Conservation (phyloP, 2,329 filamentous ascomycete genomes). For the Mycosphaerella sp. region DNA sequence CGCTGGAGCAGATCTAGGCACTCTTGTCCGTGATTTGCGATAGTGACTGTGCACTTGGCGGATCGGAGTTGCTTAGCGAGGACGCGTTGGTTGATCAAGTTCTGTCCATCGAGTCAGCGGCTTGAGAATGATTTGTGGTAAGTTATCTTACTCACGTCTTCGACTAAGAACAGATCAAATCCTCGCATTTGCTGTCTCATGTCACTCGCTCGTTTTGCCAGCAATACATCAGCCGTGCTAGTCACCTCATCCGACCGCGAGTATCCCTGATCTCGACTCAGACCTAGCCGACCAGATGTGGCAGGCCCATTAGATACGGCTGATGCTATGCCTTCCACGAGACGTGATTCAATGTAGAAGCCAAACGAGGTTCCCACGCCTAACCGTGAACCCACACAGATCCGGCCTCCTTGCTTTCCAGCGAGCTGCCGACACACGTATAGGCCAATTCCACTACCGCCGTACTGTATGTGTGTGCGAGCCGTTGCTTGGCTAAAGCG, state of each 20-base stretch:
- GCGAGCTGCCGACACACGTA: conserved; percentile 64
- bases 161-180: neutral
- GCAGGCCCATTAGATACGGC: neutral
- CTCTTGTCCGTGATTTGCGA: conserved; percentile 25
- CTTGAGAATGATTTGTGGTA: neutral
- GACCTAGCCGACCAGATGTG: neutral
- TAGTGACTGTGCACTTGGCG: conserved; percentile 20
- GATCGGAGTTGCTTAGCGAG: conserved; percentile 19
- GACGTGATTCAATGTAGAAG: conserved; percentile 53
- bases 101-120: neutral
- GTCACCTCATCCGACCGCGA: neutral
- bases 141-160: neutral
- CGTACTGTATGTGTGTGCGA: conserved; percentile 61
- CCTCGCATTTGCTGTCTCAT: neutral
- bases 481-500: conserved; percentile 63
- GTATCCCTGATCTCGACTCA: neutral
- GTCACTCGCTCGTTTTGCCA: neutral
- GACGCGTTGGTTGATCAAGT: conserved; percentile 27
- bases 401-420: conserved; percentile 61
- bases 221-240: neutral
- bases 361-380: conserved; percentile 59
- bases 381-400: conserved; percentile 55
- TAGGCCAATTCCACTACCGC: conserved; percentile 63
- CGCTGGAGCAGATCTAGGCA: conserved; percentile 19
- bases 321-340: neutral